Percentiles rank a stretch among this genome's conserved stretches.
phyloP scores from a whole-genome alignment of 2,329 filamentous ascomycete genomes.

The Microsporum canis region DNA sequence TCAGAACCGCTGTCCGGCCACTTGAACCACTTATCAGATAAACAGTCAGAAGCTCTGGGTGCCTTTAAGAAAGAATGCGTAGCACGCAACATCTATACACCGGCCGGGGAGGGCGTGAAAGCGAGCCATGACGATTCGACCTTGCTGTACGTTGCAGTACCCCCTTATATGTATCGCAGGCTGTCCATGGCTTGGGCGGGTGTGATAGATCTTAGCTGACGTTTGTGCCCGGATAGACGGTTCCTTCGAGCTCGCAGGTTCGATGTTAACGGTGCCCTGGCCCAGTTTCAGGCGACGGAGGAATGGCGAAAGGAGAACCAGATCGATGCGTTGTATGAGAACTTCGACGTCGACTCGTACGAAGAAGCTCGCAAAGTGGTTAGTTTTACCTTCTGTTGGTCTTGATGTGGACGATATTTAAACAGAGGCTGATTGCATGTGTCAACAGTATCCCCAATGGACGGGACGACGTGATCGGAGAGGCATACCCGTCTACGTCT shows the following conservation, averaged over 20 bases:
- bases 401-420: not conserved
- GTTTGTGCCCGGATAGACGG: conserved; percentile 44
- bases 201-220: not conserved
- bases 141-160: conserved; percentile 32
- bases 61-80: conserved; percentile 60
- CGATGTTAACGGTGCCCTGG: conserved; percentile 61
- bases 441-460: conserved; percentile 75
- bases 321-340: conserved; percentile 68
- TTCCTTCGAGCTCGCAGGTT: conserved; percentile 80
- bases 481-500: conserved; percentile 86
- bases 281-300: conserved; percentile 79
- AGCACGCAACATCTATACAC: conserved; percentile 47
- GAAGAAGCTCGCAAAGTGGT: conserved; percentile 65
- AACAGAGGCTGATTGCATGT: not conserved
- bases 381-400: conserved; percentile 19
- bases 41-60: conserved; percentile 55
- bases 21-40: conserved; percentile 59
- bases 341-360: conserved; percentile 74
- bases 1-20: conserved; percentile 45
- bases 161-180: not conserved
- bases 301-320: conserved; percentile 73
- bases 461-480: conserved; percentile 80
- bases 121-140: conserved; percentile 39
- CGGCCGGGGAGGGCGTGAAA: conserved; percentile 22
- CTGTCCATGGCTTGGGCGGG: too few relatives aligned